Percentiles rank a stretch among this genome's conserved stretches.
phyloP scores from a whole-genome alignment of 257 asterid genomes.

The Cynanchum wilfordii region DNA sequence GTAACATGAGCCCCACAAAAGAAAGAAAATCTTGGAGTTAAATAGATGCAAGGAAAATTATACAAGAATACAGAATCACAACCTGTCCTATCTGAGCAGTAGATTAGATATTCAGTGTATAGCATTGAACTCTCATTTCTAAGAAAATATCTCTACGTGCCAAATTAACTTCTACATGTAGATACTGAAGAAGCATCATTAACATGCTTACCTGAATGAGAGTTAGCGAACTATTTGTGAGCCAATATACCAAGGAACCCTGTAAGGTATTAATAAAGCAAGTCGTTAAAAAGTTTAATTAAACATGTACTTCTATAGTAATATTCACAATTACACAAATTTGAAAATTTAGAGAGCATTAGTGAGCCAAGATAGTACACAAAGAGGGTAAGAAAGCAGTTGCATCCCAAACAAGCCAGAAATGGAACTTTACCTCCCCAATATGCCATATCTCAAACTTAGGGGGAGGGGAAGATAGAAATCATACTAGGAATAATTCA shows the following conservation, averaged over 20 bases:
- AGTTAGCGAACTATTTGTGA: slow-evolving; percentile 65
- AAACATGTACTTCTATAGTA: background rate
- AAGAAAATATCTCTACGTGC: background rate
- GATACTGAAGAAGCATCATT: background rate
- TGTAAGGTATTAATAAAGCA: slow-evolving; percentile 40
- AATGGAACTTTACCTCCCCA: background rate
- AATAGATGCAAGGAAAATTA: background rate
- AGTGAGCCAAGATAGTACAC: background rate
- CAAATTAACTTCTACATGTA: background rate
- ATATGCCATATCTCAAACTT: background rate
- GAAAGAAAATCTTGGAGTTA: background rate
- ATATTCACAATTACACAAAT: background rate
- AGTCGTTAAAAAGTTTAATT: background rate
- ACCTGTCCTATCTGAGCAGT: background rate
- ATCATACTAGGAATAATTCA: background rate
- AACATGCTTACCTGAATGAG: slow-evolving; percentile 54
- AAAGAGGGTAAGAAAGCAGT: background rate
- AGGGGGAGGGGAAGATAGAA: background rate
- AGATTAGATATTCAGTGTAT: background rate
- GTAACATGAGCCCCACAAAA: slow-evolving; percentile 15
- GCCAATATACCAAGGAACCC: slow-evolving; percentile 88
- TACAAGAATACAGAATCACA: background rate
- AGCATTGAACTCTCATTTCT: background rate
- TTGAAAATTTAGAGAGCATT: background rate
- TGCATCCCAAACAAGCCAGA: background rate